Evolutionary conservation across 75 land plant genomes (phyloP), one percentile per base, ranked within the genome.

Genomic region (Cupressus sempervirens): DNA sequence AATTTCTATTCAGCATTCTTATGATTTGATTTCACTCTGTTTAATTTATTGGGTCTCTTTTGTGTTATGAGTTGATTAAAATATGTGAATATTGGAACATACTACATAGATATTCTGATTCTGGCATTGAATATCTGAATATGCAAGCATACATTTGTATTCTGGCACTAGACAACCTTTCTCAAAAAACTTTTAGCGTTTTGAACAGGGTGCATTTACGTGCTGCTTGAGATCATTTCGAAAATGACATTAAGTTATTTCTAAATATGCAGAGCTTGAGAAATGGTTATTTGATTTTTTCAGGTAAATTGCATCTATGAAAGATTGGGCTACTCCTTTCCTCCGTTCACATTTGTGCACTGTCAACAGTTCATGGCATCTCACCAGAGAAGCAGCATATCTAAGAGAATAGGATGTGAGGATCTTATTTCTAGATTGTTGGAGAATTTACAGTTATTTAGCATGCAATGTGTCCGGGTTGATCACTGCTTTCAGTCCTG

Each of bases 401-500:
- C 62, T 45, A 23, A 15, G 80, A 40, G 84, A 83, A 40, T 13
- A 52, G 82, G 56, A 48, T 84, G 36, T 46, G 43, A 52, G 23
- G 56, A 68, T 50, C 58, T 23, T 26, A 15, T 88, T 65, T 65
- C 52, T 35, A 38, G 56, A 67, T 48, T 88, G 38, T 83, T 88
- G 41, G 83, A 79, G 38, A 88, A 41, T 32, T 41, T 88, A 65
- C 88, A 88, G 50, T 46, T 88, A 32, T 32, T 48, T 35, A 81
- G 56, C 40, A 41, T 88, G 40, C 43, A 20, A 40, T 58, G 74
- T 81, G 89, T 88, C 67, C 23, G 50, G 34, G 89, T 88, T 32
- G 83, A 86, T 80, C 89, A 88, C 77, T 88, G 89, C n/a, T 81
- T 68, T 41, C 88, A 88, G 72, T 88, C 89, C 11, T 88, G 82